Base-by-base conservation (phyloP, 768 basidiomycete species). In the Infundibulicybe gibba region DNA sequence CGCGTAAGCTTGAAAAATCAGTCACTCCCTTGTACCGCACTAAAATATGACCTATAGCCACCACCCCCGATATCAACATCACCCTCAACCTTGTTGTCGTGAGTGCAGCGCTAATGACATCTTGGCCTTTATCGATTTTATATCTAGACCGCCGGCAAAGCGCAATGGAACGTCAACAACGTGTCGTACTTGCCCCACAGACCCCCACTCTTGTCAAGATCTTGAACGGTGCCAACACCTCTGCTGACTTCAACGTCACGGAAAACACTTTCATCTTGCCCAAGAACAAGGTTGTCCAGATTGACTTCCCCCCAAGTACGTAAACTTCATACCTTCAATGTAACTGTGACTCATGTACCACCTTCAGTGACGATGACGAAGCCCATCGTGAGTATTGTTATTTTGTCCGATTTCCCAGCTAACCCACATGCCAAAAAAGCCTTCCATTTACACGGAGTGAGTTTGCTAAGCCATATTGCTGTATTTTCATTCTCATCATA, bases 151-250 rank as follows among this genome's bases (percentile, higher is more conserved):
- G 40, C 54, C 41, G 54, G 56, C 15, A 41, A 49, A 32, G 49
- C 54, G 11, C 32, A 52, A 38, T 66, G 63, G 63, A 58, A 52
- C 20, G 61, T 75, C 51, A 70, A 69, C 57, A 52, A 54, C 31
- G 53, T 63, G 20, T 53, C 59, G 11, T 68, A 65, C n/a, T n/a
- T 50, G 43, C 55, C 17, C 43, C 58, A 5, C 67, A 67, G 0
- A 41, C 45, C 14, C 60, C 58, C 8, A 61, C 64, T 32, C 54
- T 60, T 4, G 44, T 59, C 14, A 61, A 67, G 40, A 64, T 71
- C 40, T 46, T 70, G 6, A 59, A 64, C 38, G 68, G 68, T 8
- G 25, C 4, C 8, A 8, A 8, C 8, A 8, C 8, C 25, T 3
- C 25, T 25, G 25, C 25, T 25, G 25, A 25, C 41, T 25, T 47